Percentiles rank a stretch among this genome's conserved stretches.
These are phyloP conservation scores for Chlorella sp. DNA, from an alignment of 139 green algal genomes.

Conservation along the genomic window DNA sequence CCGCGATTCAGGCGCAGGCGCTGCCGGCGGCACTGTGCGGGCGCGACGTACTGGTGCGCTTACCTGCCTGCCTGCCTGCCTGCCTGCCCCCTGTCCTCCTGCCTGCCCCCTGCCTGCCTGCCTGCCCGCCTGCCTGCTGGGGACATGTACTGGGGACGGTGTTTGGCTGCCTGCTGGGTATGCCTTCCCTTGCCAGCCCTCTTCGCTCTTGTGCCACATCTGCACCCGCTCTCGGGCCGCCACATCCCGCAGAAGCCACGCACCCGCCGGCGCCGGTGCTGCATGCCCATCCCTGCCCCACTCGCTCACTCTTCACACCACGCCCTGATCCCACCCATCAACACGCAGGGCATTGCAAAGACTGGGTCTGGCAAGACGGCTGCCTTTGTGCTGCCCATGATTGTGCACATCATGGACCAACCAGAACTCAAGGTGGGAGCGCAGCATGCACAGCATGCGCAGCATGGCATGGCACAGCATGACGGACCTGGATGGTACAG, in stretches of 20 bases:
- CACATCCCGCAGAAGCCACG: neutral
- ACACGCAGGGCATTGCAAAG: constrained; percentile 79
- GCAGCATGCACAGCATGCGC: too few relatives aligned
- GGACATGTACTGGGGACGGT: too few relatives aligned
- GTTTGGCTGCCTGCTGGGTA: too few relatives aligned
- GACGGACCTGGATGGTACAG: too few relatives aligned
- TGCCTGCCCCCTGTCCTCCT: too few relatives aligned
- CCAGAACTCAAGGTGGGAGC: constrained; percentile 54
- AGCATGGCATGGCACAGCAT: too few relatives aligned
- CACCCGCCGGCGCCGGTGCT: neutral
- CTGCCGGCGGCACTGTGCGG: constrained; percentile 80
- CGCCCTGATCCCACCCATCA: neutral
- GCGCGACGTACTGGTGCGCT: constrained; percentile 76
- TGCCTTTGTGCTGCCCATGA: constrained; percentile 87
- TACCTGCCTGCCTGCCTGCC: too few relatives aligned
- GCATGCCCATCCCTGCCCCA: neutral
- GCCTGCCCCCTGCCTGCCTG: too few relatives aligned
- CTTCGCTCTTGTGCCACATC: neutral
- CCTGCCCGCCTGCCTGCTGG: too few relatives aligned
- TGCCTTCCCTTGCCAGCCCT: neutral
- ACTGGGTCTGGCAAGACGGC: constrained; percentile 92
- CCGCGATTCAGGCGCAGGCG: constrained; percentile 83
- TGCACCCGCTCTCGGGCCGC: too few relatives aligned
- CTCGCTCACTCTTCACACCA: neutral
- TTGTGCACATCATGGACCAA: constrained; percentile 84